Evolutionary conservation across 2,329 filamentous ascomycete genomes (phyloP).

Genomic region (Claviceps monticola): DNA sequence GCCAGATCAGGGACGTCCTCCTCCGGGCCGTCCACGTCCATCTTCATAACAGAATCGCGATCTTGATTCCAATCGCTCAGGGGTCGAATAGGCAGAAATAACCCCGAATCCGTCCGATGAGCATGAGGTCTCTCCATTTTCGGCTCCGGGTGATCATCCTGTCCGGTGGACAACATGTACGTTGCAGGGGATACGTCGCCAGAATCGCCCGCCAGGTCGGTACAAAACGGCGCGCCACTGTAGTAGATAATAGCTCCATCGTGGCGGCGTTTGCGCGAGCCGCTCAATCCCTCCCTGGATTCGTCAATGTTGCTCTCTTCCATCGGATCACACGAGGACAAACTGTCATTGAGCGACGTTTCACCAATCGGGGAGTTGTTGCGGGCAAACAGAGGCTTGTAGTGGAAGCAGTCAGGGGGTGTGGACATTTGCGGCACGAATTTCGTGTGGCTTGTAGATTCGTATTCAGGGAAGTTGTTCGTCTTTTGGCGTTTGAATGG

Average conservation of each 20-base stretch:
- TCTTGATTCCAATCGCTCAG: conserved; percentile 25
- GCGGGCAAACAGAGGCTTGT: conserved; percentile 48
- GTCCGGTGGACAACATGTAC: conserved; percentile 32
- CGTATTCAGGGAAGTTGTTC: conserved; percentile 20
- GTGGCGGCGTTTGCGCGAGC: conserved; percentile 40
- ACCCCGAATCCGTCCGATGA: conserved; percentile 35
- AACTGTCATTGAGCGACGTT: conserved; percentile 33
- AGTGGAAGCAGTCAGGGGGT: conserved; percentile 41
- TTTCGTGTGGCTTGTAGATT: conserved; percentile 26
- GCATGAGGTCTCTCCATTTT: conserved; percentile 13
- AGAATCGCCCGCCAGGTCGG: conserved; percentile 59
- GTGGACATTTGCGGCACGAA: conserved; percentile 23
- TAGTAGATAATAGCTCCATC: conserved; percentile 77
- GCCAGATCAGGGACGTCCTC: conserved; percentile 16
- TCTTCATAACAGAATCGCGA: conserved; percentile 10
- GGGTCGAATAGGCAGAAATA: conserved; percentile 33
- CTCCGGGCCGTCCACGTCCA: conserved; percentile 16
- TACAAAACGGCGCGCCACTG: conserved; percentile 65
- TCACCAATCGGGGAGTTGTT: conserved; percentile 32
- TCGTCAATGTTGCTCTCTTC: conserved; percentile 36
- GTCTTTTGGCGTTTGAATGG: conserved; percentile 33
- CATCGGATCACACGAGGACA: conserved; percentile 31
- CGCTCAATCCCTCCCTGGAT: conserved; percentile 32
- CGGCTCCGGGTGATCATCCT: conserved; percentile 19
- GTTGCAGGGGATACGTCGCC: conserved; percentile 34